phyloP scores from a whole-genome alignment of 352 stramenopile species.

The Phytophthora pluvialis region DNA sequence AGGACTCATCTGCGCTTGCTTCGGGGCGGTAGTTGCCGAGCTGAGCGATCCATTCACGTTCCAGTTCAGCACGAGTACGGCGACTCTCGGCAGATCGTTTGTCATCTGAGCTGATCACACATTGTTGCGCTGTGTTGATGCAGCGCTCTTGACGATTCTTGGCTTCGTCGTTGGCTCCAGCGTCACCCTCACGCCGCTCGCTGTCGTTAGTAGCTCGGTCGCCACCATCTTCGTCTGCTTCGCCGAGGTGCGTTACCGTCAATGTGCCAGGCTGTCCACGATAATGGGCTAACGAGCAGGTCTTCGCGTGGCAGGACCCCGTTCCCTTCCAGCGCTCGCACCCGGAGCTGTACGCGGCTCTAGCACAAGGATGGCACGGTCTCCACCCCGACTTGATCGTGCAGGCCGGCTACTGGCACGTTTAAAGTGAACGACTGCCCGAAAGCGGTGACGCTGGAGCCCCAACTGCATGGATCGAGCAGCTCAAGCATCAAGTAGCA shows the following conservation, averaged over 20 bases:
- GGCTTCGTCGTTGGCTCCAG: constrained; percentile 28
- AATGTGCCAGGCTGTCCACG: background rate
- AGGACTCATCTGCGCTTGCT: constrained; percentile 3
- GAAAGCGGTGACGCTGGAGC: too few species aligned
- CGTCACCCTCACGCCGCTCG: constrained; percentile 84
- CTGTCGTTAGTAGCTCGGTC: constrained; percentile 93
- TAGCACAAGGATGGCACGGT: constrained; percentile 79
- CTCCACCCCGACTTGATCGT: constrained; percentile 82
- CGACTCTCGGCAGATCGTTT: background rate
- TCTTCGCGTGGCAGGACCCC: constrained; percentile 46
- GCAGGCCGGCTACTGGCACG: background rate
- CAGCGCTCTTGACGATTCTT: constrained; percentile 1
- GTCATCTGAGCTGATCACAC: background rate
- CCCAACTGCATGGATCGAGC: too few species aligned
- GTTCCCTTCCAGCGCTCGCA: constrained; percentile 69
- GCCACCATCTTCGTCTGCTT: constrained; percentile 97
- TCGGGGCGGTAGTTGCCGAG: constrained; percentile 5
- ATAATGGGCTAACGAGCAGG: background rate
- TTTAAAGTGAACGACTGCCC: background rate
- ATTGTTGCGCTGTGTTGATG: background rate
- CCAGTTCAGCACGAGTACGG: constrained; percentile 7
- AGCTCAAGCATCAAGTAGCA: too few species aligned
- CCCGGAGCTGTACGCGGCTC: constrained; percentile 69
- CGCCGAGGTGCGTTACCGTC: constrained; percentile 70
- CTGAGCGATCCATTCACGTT: constrained; percentile 8